Evolutionary conservation across 2,329 filamentous ascomycete genomes (phyloP).

Genomic region (Penicillium sp.): DNA sequence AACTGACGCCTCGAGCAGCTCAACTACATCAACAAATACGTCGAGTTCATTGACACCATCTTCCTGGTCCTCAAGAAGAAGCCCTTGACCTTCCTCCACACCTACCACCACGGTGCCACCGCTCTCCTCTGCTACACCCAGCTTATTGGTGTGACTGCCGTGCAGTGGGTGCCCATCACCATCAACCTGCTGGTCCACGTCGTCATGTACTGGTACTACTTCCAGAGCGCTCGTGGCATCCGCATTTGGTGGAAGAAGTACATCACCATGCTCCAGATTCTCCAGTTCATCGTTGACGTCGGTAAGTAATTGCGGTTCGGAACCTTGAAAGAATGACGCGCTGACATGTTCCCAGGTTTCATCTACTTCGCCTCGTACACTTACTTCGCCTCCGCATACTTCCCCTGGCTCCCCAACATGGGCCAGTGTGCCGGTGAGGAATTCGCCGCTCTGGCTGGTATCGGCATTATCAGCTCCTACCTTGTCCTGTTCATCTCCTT

Average conservation of each 20-base stretch:
- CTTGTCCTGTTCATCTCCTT: constrained; percentile 98
- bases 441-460: constrained; percentile 89
- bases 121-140: constrained; percentile 97
- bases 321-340: not conserved
- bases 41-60: constrained; percentile 90
- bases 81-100: constrained; percentile 97
- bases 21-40: constrained; percentile 97
- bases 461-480: constrained; percentile 89
- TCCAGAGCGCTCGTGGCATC: constrained; percentile 93
- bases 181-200: constrained; percentile 94
- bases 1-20: constrained; percentile 56
- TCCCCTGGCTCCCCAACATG: constrained; percentile 73
- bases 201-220: constrained; percentile 99
- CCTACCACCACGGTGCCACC: constrained; percentile 96
- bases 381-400: constrained; percentile 93
- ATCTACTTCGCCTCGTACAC: constrained; percentile 99
- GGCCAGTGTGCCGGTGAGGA: constrained; percentile 93
- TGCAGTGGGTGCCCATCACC: constrained; percentile 91
- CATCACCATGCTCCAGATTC: constrained; percentile 95
- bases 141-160: constrained; percentile 84
- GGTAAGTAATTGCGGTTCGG: constrained; percentile 54
- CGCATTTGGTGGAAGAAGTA: constrained; percentile 99
- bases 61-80: constrained; percentile 99
- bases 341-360: constrained; percentile 57
- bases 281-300: constrained; percentile 94